These are phyloP conservation scores for Pythium utonaiense DNA, from an alignment of 352 stramenopile genomes.

Conservation along the genomic window DNA sequence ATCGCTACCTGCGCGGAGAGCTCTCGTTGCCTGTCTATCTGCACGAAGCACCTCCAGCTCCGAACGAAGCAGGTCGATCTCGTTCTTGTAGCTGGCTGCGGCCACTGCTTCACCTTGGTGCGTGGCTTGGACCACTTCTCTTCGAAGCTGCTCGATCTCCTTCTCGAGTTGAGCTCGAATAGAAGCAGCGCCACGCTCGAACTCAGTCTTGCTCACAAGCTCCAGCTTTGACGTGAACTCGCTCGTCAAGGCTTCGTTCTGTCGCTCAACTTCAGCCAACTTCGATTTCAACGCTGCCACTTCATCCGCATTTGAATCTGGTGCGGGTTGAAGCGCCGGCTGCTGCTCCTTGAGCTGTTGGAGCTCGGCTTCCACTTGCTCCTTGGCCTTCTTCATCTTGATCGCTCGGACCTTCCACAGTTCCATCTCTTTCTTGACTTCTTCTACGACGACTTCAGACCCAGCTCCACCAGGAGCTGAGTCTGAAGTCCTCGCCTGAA, in stretches of 20 bases:
- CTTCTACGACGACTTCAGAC: slow-evolving; percentile 21
- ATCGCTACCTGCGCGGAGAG: not conserved
- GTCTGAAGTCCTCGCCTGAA: not conserved
- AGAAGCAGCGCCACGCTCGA: slow-evolving; percentile 37
- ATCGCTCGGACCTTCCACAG: slow-evolving; percentile 75
- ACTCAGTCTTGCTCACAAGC: slow-evolving; percentile 29
- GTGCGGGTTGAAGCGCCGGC: not conserved
- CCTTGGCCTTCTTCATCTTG: slow-evolving; percentile 85
- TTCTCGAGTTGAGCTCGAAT: slow-evolving; percentile 37
- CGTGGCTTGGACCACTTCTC: slow-evolving; percentile 29
- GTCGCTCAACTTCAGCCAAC: slow-evolving; percentile 10
- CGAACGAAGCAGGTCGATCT: slow-evolving; percentile 40
- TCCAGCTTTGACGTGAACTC: slow-evolving; percentile 12
- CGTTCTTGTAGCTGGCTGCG: slow-evolving; percentile 25
- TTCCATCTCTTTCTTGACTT: slow-evolving; percentile 54
- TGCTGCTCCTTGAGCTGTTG: slow-evolving; percentile 31
- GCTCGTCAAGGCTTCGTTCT: slow-evolving; percentile 11
- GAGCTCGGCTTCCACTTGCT: slow-evolving; percentile 56
- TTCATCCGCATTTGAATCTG: not conserved
- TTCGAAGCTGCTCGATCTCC: slow-evolving; percentile 26
- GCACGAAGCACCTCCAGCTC: slow-evolving; percentile 48
- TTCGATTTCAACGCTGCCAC: slow-evolving; percentile 7
- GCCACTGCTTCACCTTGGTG: slow-evolving; percentile 39
- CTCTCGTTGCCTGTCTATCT: not conserved
- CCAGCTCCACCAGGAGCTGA: too few relatives aligned